Conservation (phyloP, 2,329 filamentous ascomycete genomes). For the Venturia aucupariae region DNA sequence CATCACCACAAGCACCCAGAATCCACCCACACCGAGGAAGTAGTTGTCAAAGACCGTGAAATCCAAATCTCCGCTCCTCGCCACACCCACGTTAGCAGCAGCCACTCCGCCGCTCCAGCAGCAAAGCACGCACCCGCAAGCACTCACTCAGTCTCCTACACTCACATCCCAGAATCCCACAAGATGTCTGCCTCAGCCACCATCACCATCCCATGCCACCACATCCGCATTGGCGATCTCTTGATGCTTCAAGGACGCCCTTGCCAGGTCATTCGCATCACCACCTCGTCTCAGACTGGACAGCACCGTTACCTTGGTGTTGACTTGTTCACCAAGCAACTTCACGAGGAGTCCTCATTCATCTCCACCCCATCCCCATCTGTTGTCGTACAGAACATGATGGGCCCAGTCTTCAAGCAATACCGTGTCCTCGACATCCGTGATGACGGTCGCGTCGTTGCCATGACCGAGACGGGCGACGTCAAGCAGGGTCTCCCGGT, state of each 20-base stretch:
- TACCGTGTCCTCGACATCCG: constrained; percentile 98
- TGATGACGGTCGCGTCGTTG: constrained; percentile 70
- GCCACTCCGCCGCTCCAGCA: constrained; percentile 72
- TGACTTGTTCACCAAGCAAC: constrained; percentile 99
- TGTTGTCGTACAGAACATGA: constrained; percentile 98
- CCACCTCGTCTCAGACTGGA: constrained; percentile 91
- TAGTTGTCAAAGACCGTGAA: constrained; percentile 41
- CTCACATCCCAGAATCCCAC: neutral
- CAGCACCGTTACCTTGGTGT: constrained; percentile 99
- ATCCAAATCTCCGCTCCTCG: constrained; percentile 28
- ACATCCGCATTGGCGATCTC: constrained; percentile 98
- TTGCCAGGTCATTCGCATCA: constrained; percentile 99
- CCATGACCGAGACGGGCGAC: constrained; percentile 98
- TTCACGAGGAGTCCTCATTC: constrained; percentile 97
- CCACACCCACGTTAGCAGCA: constrained; percentile 20
- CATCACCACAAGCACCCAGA: constrained; percentile 30
- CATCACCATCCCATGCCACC: constrained; percentile 97
- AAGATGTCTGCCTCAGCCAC: constrained; percentile 59
- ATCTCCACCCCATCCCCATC: constrained; percentile 94
- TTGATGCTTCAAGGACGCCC: constrained; percentile 97
- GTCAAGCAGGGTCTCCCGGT: constrained; percentile 94
- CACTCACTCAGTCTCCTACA: neutral
- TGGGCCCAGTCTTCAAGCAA: constrained; percentile 99
- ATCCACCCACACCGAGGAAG: constrained; percentile 30
- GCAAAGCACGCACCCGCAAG: constrained; percentile 86